Percentiles rank a stretch among this genome's conserved stretches.
Evolutionary conservation across 768 basidiomycete genomes (phyloP).

Genomic region (Saitozyma podzolica): DNA sequence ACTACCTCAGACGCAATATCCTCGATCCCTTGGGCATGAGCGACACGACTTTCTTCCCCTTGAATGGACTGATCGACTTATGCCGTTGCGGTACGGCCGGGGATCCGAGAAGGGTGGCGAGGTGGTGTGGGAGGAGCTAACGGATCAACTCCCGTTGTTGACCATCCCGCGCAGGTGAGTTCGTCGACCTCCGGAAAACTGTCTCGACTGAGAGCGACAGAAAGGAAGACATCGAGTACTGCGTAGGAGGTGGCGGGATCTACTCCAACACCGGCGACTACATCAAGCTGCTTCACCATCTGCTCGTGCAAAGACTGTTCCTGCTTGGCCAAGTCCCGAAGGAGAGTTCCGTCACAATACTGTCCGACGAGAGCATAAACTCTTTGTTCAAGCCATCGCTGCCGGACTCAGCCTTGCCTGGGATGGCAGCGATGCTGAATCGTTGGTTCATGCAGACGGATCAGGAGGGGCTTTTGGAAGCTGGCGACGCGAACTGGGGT

Average conservation of each 20-base stretch:
- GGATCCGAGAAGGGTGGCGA: constrained; percentile 1
- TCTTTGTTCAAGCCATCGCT: constrained; percentile 33
- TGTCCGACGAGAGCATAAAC: constrained; percentile 16
- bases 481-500: constrained; percentile 37
- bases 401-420: constrained; percentile 13
- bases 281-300: constrained; percentile 28
- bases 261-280: constrained; percentile 35
- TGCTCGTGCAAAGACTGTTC: constrained; percentile 25
- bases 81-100: constrained; percentile 19
- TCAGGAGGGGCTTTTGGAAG: constrained; percentile 1
- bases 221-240: constrained; percentile 38
- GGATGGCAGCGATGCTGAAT: constrained; percentile 15
- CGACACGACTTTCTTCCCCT: constrained; percentile 41
- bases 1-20: constrained; percentile 29
- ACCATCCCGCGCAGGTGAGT: constrained; percentile 6
- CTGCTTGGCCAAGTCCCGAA: background rate
- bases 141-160: background rate
- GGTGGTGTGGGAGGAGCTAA: constrained; percentile 21
- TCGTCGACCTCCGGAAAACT: too few relatives aligned
- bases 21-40: constrained; percentile 32
- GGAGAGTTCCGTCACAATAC: constrained; percentile 6
- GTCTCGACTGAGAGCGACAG: too few relatives aligned
- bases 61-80: constrained; percentile 16
- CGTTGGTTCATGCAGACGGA: constrained; percentile 4
- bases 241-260: constrained; percentile 42